Evolutionary conservation across 2,329 filamentous ascomycete species (phyloP), one percentile per base, ranked within the genome.

Genomic region (Fusarium sambucinum): DNA sequence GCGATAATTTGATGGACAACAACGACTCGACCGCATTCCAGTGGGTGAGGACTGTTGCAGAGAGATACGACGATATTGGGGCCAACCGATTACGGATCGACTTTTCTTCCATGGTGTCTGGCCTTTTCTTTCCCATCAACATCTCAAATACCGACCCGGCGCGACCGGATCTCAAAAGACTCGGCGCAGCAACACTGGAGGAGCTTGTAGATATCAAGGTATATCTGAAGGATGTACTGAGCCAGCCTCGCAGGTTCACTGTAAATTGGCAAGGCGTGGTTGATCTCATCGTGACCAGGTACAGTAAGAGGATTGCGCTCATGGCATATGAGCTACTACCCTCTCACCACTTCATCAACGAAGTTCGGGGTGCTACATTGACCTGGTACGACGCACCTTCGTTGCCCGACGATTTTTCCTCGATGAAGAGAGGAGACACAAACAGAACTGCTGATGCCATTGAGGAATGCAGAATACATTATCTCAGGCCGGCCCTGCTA

Each of bases 281-380:
- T 0, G 92, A 94, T 70, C 84, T 91, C 81, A 80, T 94, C 6
- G 81, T 92, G 6, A 75, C 81, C 6, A 84, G 91, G 2, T 93
- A 90, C 70, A 83, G 84, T 6, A 79, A 85, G 32, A 81, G 87
- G 25, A 77, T 94, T 29, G 68, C 69, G 4, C 73, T 80, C 7
- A 78, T 87, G 69, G 75, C 74, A 7, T 70, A 70, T 3, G 47
- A 66, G 4, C 69, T 74, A 3, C 63, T 74, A 6, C 70, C 77
- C 0, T 67, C 77, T 4, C 59, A 69, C 10, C 21, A 73, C 2
- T 78, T 85, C 27, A 67, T 76, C 17, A 63, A 69, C 5, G 78
- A 81, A 68, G 40, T 85, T 2, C 77, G 80, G 48, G 68, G 73
- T 17, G 73, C 83, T 9, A 73, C 85, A 2, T 77, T 81, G 33